A percentile compares a stretch with the other conserved stretches of the same genome.
phyloP scores from a whole-genome alignment of 441 rosid genomes.

The Brassica hybrid region DNA sequence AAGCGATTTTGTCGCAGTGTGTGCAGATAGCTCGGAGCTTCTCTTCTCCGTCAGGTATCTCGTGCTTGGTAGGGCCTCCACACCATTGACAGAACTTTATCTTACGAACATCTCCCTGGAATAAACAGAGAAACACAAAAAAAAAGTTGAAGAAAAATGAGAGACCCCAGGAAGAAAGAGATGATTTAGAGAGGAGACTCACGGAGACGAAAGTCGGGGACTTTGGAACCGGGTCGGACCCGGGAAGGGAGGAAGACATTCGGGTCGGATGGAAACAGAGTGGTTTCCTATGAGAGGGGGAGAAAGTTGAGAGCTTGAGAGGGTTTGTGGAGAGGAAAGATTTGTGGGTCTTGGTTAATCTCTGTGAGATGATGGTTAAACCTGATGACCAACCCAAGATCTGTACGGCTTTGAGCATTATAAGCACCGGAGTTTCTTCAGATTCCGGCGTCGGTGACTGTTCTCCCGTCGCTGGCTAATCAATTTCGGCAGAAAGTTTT shows the following conservation, averaged over 20 bases:
- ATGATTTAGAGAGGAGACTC: constrained; percentile 33
- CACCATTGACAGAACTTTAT: constrained; percentile 97
- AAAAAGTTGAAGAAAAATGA: constrained; percentile 9
- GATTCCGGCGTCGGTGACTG: constrained; percentile 14
- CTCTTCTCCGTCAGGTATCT: constrained; percentile 89
- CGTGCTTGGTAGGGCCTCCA: constrained; percentile 88
- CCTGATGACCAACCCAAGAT: constrained; percentile 68
- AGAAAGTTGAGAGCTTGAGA: constrained; percentile 42
- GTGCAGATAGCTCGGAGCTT: constrained; percentile 86
- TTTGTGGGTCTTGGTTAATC: constrained; percentile 55
- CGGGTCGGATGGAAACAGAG: constrained; percentile 44
- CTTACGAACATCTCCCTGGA: constrained; percentile 60
- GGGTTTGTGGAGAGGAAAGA: constrained; percentile 41
- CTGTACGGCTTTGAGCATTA: constrained; percentile 86
- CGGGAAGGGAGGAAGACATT: constrained; percentile 52
- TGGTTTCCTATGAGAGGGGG: constrained; percentile 42
- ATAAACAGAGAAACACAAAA: not conserved
- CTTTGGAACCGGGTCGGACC: constrained; percentile 54
- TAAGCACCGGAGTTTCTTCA: constrained; percentile 1
- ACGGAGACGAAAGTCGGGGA: constrained; percentile 48
- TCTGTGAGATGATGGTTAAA: constrained; percentile 52
- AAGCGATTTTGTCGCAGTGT: constrained; percentile 72
- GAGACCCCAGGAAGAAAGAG: constrained; percentile 7
- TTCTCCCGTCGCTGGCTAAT: constrained; percentile 11
- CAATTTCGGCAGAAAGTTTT: not conserved